These are phyloP conservation scores for Syzygium syzygioides DNA, from an alignment of 441 rosid genomes.

Conservation along the genomic window DNA sequence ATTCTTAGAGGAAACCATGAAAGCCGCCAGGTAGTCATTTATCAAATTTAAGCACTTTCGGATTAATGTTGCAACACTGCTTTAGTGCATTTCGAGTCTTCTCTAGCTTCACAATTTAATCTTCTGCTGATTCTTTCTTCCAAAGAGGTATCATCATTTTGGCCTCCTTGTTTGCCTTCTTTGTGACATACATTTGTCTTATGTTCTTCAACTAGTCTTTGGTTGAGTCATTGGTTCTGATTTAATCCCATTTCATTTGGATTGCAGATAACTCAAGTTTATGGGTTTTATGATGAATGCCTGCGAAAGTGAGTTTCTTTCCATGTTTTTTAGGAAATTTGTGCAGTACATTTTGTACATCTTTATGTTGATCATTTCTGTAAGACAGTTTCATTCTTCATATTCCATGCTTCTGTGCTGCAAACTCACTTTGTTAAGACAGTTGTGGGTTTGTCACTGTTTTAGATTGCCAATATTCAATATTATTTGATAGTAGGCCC, in stretches of 20 bases:
- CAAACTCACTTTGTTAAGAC: background rate
- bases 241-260: slow-evolving; percentile 14
- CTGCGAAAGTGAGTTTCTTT: slow-evolving; percentile 59
- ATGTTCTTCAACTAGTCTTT: background rate
- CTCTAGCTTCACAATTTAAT: background rate
- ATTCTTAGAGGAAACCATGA: slow-evolving; percentile 83
- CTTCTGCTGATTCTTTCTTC: background rate
- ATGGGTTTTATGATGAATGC: slow-evolving; percentile 78
- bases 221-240: background rate
- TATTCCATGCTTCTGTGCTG: background rate
- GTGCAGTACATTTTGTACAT: background rate
- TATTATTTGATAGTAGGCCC: background rate
- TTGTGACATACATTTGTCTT: background rate
- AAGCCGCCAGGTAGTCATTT: slow-evolving; percentile 53
- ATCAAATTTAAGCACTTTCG: background rate
- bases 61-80: background rate
- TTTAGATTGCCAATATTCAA: background rate
- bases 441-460: background rate
- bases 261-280: slow-evolving; percentile 74
- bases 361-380: background rate
- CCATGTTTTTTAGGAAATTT: background rate
- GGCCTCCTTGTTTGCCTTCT: background rate
- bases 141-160: background rate
- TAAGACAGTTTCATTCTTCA: background rate
- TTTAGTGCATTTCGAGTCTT: background rate